These are phyloP conservation scores for Populus euphratica DNA, from an alignment of 345 rosid species.

Conservation along the genomic window DNA sequence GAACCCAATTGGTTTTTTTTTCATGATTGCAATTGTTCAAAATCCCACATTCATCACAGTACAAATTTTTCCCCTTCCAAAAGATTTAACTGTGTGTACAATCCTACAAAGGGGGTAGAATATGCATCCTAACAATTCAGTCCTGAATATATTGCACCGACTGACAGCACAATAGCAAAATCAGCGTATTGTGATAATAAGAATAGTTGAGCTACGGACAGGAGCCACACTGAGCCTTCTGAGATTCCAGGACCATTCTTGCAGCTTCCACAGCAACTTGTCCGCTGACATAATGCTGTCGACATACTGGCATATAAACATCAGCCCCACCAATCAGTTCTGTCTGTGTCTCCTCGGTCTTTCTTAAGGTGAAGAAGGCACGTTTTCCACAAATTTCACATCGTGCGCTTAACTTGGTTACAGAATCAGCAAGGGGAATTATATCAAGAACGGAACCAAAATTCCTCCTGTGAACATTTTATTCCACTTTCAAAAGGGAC, in stretches of 20 bases:
- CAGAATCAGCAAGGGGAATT: conserved; percentile 77
- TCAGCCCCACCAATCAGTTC: conserved; percentile 79
- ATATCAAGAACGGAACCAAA: conserved; percentile 78
- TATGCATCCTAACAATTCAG: background rate
- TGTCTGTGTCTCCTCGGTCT: conserved; percentile 60
- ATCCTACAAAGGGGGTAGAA: background rate
- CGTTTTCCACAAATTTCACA: conserved; percentile 76
- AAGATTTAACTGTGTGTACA: background rate
- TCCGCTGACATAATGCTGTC: conserved; percentile 69
- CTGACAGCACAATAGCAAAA: background rate
- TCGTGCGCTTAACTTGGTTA: conserved; percentile 66
- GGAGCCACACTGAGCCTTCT: conserved; percentile 35
- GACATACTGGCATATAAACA: conserved; percentile 82
- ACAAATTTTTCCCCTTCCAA: background rate
- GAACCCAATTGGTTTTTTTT: background rate
- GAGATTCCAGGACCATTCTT: conserved; percentile 52
- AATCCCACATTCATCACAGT: background rate
- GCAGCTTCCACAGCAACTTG: conserved; percentile 66
- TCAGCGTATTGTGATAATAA: background rate
- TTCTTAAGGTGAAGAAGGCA: conserved; percentile 73
- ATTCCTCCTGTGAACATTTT: conserved; percentile 49
- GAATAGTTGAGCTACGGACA: conserved; percentile 4
- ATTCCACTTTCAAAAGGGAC: background rate
- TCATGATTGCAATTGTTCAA: background rate
- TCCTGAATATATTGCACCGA: background rate